A percentile compares a stretch with the other conserved stretches of the same genome.
phyloP scores from a whole-genome alignment of 2,329 filamentous ascomycete species.

The Pezicula rhizophila region DNA sequence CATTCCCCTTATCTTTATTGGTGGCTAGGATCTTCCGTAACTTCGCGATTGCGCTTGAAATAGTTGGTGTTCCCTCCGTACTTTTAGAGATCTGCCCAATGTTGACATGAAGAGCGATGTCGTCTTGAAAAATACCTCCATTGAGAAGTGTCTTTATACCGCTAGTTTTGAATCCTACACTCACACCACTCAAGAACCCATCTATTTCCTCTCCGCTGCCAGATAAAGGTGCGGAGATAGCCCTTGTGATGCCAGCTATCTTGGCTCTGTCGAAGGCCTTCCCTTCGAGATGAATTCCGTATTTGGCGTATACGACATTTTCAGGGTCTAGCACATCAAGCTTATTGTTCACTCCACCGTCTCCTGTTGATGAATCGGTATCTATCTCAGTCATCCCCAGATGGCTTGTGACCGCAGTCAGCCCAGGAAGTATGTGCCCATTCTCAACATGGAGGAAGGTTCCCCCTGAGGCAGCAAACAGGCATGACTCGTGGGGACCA shows the following conservation, averaged over 20 bases:
- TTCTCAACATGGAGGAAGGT: constrained; percentile 33
- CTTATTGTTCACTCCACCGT: constrained; percentile 34
- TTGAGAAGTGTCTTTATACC: constrained; percentile 32
- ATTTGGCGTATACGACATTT: constrained; percentile 32
- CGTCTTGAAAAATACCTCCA: constrained; percentile 35
- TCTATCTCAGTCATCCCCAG: constrained; percentile 46
- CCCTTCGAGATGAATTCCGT: constrained; percentile 35
- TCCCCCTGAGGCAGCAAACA: constrained; percentile 12
- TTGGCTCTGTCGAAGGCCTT: constrained; percentile 35
- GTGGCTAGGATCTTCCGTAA: constrained; percentile 32
- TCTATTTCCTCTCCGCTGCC: constrained; percentile 6
- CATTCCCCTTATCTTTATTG: constrained; percentile 29
- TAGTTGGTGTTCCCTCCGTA: constrained; percentile 21
- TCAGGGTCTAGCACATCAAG: constrained; percentile 22
- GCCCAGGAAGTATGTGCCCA: constrained; percentile 41
- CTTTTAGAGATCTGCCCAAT: constrained; percentile 31
- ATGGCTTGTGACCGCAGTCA: constrained; percentile 41
- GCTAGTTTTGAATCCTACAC: constrained; percentile 34
- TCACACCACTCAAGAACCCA: constrained; percentile 35
- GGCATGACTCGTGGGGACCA: constrained; percentile 25
- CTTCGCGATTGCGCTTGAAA: constrained; percentile 25
- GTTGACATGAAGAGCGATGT: constrained; percentile 36
- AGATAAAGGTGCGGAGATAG: constrained; percentile 33
- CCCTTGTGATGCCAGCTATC: constrained; percentile 37
- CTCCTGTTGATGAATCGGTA: constrained; percentile 36